phyloP scores from a whole-genome alignment of 116 monocot species.

The Phalaenopsis hybrid region DNA sequence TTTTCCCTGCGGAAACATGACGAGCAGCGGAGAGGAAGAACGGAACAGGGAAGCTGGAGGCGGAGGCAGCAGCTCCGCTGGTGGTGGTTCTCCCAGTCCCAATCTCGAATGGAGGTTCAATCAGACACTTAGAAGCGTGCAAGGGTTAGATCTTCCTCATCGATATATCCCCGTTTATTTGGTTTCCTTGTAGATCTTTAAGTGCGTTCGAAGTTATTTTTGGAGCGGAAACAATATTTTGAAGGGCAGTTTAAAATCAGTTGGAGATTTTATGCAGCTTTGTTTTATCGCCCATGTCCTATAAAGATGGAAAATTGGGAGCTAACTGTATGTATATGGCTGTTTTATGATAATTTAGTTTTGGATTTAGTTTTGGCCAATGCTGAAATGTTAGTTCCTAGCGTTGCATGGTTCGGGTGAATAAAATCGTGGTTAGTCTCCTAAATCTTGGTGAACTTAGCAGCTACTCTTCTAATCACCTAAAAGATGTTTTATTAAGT shows the following conservation, averaged over 20 bases:
- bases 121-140: constrained; percentile 88
- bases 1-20: constrained; percentile 18
- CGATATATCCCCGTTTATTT: not conserved
- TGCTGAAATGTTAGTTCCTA: not conserved
- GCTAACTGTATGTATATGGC: not conserved
- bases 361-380: not conserved
- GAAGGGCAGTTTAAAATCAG: not conserved
- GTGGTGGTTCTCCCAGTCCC: constrained; percentile 29
- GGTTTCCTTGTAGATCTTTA: not conserved
- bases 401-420: not conserved
- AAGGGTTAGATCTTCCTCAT: constrained; percentile 53
- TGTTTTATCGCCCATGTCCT: not conserved
- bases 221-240: not conserved
- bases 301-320: constrained; percentile 2
- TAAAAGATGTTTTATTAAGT: not conserved
- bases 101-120: constrained; percentile 93
- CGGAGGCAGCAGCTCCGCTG: constrained; percentile 9
- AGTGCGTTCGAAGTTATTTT: not conserved
- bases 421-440: not conserved
- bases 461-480: not conserved
- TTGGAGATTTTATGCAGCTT: not conserved
- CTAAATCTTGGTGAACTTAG: not conserved
- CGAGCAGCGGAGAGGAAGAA: constrained; percentile 27
- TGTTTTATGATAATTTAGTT: not conserved
- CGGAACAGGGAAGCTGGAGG: constrained; percentile 7